Evolutionary conservation across 2,329 filamentous ascomycete species (phyloP), one percentile per base, ranked within the genome.

Genomic region (Ascochyta lentis): DNA sequence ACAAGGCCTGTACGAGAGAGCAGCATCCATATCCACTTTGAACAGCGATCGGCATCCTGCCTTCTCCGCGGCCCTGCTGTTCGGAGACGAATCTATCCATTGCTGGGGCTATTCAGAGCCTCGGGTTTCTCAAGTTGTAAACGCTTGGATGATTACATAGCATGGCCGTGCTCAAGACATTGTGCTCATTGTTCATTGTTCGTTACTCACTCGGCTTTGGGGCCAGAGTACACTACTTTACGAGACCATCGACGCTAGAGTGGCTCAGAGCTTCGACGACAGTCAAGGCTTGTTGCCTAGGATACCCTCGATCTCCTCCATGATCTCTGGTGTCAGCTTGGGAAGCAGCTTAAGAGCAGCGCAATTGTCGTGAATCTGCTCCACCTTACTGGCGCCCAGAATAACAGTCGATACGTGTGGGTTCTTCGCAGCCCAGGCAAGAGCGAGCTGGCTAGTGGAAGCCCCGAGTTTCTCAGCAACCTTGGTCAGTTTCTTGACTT

Each of bases 401-500:
- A 86, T 86, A 63, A 85, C 82, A 1, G 81, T 83, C 61, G 74
- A 78, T 48, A 87, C 84, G 55, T 86, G 82, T 29, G 79, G 76
- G 69, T 87, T 87, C 75, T 83, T 85, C 26, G 84, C 77, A 43
- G 76, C 77, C 84, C 85, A 87, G 1, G 84, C 85, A 31, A 87
- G 76, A n/a, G 83, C 79, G 7, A 87, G 77, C 54, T 84, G 82
- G 4, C 81, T 71, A 8, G 76, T 77, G 29, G 69, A 81, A 55
- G 75, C 80, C 51, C 78, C 80, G 2, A 83, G 73, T 67, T 73
- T 77, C 68, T 83, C 80, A 6, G 81, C 81, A 48, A 83, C 72
- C 59, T 76, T 73, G n/a, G 78, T 80, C 40, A 83, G 71, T 67
- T 81, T 80, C 72, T 80, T 79, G 70, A 86, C 86, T 74, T 85